Evolutionary conservation across 202 grass and related monocot species (phyloP).

Genomic region (Panicum virgatum): DNA sequence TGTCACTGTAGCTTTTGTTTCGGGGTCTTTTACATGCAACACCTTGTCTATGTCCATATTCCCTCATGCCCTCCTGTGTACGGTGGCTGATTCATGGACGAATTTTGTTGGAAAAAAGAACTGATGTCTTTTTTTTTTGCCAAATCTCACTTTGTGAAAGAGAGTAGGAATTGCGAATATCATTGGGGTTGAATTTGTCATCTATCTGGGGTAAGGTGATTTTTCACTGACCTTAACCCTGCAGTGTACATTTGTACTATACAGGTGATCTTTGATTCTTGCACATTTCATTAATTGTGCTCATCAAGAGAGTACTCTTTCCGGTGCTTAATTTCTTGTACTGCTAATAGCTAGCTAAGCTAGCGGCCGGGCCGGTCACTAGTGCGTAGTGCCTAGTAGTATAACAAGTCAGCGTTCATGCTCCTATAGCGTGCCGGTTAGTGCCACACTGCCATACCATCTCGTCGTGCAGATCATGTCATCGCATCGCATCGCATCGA

Average conservation of each 20-base stretch:
- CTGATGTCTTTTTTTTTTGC: too few species aligned
- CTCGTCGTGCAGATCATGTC: not conserved
- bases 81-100: not conserved
- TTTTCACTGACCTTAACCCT: not conserved
- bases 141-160: not conserved
- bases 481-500: not conserved
- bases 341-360: not conserved
- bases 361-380: too few species aligned
- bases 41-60: not conserved
- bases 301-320: not conserved
- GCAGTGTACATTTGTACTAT: too few species aligned
- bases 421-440: too few species aligned
- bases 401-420: too few species aligned
- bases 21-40: not conserved
- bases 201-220: not conserved
- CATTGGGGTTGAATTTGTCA: too few species aligned
- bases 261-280: not conserved
- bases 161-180: too few species aligned
- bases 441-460: not conserved
- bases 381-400: too few species aligned
- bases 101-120: not conserved
- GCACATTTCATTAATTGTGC: too few species aligned
- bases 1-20: not conserved
- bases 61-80: not conserved
- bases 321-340: not conserved